Evolutionary conservation across 129 eudicot genomes (phyloP).

Genomic region (Flaveria ramosissima): DNA sequence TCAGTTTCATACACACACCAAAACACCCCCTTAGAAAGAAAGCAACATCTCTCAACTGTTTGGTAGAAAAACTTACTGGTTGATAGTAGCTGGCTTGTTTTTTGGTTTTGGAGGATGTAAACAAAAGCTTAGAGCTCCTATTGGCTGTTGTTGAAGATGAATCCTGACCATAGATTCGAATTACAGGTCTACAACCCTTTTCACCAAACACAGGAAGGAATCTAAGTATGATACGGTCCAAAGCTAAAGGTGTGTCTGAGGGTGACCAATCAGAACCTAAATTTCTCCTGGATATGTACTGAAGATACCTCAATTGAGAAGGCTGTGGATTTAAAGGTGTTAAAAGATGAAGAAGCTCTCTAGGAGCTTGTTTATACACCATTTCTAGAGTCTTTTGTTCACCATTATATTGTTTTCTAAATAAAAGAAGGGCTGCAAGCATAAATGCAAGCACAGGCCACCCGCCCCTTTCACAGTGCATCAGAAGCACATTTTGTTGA

Average conservation of each 20-base stretch:
- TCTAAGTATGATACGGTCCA: slow-evolving; percentile 74
- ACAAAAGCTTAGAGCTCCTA: slow-evolving; percentile 73
- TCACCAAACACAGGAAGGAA: slow-evolving; percentile 64
- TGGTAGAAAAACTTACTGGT: slow-evolving; percentile 44
- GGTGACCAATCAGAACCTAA: slow-evolving; percentile 93
- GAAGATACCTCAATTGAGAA: slow-evolving; percentile 92
- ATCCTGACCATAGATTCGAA: slow-evolving; percentile 91
- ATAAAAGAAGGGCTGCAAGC: slow-evolving; percentile 63
- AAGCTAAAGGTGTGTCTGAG: slow-evolving; percentile 69
- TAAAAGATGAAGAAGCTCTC: slow-evolving; percentile 77
- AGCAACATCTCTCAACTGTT: not conserved
- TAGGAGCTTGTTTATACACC: slow-evolving; percentile 71
- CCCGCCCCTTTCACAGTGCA: slow-evolving; percentile 72
- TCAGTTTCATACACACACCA: not conserved
- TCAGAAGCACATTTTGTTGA: slow-evolving; percentile 58
- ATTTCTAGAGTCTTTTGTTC: slow-evolving; percentile 73
- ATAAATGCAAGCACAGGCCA: slow-evolving; percentile 76
- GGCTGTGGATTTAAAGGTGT: slow-evolving; percentile 90
- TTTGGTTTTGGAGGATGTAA: slow-evolving; percentile 55
- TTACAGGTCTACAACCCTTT: slow-evolving; percentile 82
- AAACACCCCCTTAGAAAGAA: not conserved
- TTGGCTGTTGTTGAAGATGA: slow-evolving; percentile 55
- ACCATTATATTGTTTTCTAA: slow-evolving; percentile 54
- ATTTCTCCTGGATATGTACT: slow-evolving; percentile 82
- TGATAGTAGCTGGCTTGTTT: slow-evolving; percentile 54